phyloP scores from a whole-genome alignment of 257 asterid species.

The Salvia hispanica region DNA sequence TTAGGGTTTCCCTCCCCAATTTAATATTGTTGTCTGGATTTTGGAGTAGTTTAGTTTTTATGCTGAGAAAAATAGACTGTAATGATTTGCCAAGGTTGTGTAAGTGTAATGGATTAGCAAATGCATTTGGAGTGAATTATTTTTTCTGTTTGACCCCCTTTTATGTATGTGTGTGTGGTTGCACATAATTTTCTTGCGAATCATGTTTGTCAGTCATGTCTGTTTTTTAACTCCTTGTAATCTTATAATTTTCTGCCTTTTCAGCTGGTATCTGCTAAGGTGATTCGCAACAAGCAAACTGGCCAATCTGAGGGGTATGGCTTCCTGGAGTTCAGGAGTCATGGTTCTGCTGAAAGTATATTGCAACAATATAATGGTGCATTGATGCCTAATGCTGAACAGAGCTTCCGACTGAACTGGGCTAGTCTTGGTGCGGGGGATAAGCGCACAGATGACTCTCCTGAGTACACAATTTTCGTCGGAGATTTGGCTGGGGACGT shows the following conservation, averaged over 20 bases:
- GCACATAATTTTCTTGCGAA: background rate
- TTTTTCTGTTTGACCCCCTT: background rate
- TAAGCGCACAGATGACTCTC: conserved; percentile 65
- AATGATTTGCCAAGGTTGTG: too few relatives aligned
- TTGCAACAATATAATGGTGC: conserved; percentile 69
- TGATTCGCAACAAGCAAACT: conserved; percentile 71
- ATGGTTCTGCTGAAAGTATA: conserved; percentile 62
- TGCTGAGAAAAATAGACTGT: too few relatives aligned
- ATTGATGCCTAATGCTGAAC: conserved; percentile 68
- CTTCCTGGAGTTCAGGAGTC: conserved; percentile 76
- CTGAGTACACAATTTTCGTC: conserved; percentile 76
- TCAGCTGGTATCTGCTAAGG: conserved; percentile 71
- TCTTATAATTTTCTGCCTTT: conserved; percentile 14
- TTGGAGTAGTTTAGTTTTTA: too few relatives aligned
- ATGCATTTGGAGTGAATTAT: too few relatives aligned
- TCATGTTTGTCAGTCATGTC: background rate
- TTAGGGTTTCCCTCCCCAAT: too few relatives aligned
- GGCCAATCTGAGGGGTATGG: conserved; percentile 86
- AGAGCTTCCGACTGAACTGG: conserved; percentile 74
- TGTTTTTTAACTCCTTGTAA: background rate
- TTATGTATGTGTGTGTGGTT: background rate
- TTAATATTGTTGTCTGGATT: too few relatives aligned
- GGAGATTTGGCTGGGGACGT: conserved; percentile 94
- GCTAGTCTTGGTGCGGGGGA: conserved; percentile 84
- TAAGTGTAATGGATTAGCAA: too few relatives aligned